Conservation (phyloP, 75 land plant species). For the Selaginella moellendorffii region DNA sequence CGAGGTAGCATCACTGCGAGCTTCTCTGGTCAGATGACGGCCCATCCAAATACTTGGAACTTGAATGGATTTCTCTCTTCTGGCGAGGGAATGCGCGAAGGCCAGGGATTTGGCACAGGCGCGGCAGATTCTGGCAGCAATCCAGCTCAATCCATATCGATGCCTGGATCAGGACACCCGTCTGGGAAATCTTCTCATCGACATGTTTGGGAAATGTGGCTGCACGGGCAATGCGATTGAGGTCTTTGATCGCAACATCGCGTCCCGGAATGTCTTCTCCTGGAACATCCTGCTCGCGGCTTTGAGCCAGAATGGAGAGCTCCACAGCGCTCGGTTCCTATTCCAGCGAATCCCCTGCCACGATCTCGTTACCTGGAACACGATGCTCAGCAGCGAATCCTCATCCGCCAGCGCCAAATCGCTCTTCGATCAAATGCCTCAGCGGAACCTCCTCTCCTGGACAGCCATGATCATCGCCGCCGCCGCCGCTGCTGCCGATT, state of each 20-base stretch:
- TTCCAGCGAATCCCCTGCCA: not conserved
- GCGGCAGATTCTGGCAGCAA: not conserved
- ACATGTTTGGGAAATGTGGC: not conserved
- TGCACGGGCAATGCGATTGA: not conserved
- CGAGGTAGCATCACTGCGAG: not conserved
- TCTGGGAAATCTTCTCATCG: not conserved
- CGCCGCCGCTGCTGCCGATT: not conserved
- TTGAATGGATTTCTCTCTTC: not conserved
- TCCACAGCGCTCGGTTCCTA: not conserved
- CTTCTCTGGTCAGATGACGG: not conserved
- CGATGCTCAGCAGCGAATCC: not conserved
- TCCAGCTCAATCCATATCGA: not conserved
- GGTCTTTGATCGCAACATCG: not conserved
- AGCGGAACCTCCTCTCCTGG: not conserved
- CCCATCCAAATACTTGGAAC: not conserved
- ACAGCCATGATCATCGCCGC: not conserved
- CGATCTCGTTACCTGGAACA: not conserved
- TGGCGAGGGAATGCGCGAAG: not conserved
- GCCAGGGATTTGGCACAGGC: not conserved
- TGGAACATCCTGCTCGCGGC: conserved; percentile 1
- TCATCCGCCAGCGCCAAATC: not conserved
- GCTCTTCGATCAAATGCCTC: not conserved
- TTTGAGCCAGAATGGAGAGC: not conserved
- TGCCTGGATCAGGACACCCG: not conserved
- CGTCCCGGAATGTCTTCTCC: not conserved